Evolutionary conservation across 2,329 filamentous ascomycete species (phyloP).

Genomic region (Fusarium domesticum): DNA sequence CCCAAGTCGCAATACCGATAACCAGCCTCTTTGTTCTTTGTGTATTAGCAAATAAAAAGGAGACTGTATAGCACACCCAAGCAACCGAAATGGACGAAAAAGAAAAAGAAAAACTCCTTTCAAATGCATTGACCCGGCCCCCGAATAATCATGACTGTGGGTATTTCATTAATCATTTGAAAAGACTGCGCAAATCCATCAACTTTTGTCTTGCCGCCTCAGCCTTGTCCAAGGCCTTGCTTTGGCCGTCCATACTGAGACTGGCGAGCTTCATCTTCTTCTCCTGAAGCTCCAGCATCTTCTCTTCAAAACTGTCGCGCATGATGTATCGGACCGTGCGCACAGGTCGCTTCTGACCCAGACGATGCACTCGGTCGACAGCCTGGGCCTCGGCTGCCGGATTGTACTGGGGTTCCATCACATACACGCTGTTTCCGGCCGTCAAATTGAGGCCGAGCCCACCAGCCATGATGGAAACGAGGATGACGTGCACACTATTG

Average conservation of each 20-base stretch:
- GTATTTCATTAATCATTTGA: slow-evolving; percentile 42
- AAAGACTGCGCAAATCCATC: slow-evolving; percentile 57
- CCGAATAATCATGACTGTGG: slow-evolving; percentile 10
- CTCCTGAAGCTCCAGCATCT: slow-evolving; percentile 82
- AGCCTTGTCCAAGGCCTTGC: slow-evolving; percentile 51
- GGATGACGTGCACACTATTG: slow-evolving; percentile 68
- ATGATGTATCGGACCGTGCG: slow-evolving; percentile 88
- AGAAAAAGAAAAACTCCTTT: slow-evolving; percentile 22
- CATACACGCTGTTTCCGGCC: slow-evolving; percentile 79
- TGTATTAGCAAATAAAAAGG: not conserved
- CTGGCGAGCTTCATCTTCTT: slow-evolving; percentile 92
- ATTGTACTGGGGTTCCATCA: slow-evolving; percentile 99
- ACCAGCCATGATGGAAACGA: slow-evolving; percentile 89
- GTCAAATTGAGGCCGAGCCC: slow-evolving; percentile 91
- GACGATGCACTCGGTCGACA: slow-evolving; percentile 84
- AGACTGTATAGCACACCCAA: slow-evolving; percentile 22
- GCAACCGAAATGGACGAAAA: slow-evolving; percentile 13
- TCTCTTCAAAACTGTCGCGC: slow-evolving; percentile 86
- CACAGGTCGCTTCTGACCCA: slow-evolving; percentile 87
- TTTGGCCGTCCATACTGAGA: slow-evolving; percentile 71
- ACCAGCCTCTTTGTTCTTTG: too few species aligned
- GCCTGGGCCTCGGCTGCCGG: slow-evolving; percentile 93
- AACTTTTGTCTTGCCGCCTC: slow-evolving; percentile 59
- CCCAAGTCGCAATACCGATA: not conserved
- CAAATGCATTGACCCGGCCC: slow-evolving; percentile 17